phyloP scores from a whole-genome alignment of 768 basidiomycete species.

The Mycena rosella region DNA sequence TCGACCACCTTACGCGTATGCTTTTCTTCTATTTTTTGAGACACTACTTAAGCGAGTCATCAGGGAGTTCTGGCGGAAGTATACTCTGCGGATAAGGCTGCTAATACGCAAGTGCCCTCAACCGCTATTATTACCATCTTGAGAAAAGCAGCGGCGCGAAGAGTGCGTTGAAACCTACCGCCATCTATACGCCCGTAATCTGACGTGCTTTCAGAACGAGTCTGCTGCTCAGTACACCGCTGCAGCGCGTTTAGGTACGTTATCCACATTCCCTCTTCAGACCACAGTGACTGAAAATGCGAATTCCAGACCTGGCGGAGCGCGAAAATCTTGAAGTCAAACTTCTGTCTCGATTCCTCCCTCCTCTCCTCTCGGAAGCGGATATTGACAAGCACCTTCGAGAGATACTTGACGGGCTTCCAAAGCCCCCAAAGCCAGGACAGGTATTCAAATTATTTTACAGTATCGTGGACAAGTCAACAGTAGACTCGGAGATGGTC shows the following conservation, averaged over 20 bases:
- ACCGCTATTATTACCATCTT: constrained; percentile 65
- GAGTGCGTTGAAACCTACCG: constrained; percentile 60
- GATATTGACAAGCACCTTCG: constrained; percentile 68
- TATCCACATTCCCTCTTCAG: no score
- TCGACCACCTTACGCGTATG: constrained; percentile 64
- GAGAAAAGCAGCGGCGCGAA: constrained; percentile 67
- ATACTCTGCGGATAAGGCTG: constrained; percentile 73
- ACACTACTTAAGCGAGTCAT: not conserved
- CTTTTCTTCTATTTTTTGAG: not conserved
- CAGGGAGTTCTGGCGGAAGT: constrained; percentile 75
- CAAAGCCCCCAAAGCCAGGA: constrained; percentile 54
- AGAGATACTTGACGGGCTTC: constrained; percentile 52
- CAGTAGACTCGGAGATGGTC: constrained; percentile 69
- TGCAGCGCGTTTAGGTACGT: no score
- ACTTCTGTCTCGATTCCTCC: constrained; percentile 67
- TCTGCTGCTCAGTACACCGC: constrained; percentile 67
- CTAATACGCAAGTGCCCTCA: constrained; percentile 55
- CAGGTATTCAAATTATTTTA: constrained; percentile 75
- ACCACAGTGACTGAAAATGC: no score
- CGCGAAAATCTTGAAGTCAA: constrained; percentile 71
- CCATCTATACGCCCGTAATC: constrained; percentile 7
- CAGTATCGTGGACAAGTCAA: constrained; percentile 67
- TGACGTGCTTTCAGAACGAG: constrained; percentile 60
- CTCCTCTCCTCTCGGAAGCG: constrained; percentile 67
- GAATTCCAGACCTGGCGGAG: constrained; percentile 73